These are phyloP conservation scores for Zymoseptoria brevis DNA, from an alignment of 2,329 filamentous ascomycete genomes.

Conservation along the genomic window DNA sequence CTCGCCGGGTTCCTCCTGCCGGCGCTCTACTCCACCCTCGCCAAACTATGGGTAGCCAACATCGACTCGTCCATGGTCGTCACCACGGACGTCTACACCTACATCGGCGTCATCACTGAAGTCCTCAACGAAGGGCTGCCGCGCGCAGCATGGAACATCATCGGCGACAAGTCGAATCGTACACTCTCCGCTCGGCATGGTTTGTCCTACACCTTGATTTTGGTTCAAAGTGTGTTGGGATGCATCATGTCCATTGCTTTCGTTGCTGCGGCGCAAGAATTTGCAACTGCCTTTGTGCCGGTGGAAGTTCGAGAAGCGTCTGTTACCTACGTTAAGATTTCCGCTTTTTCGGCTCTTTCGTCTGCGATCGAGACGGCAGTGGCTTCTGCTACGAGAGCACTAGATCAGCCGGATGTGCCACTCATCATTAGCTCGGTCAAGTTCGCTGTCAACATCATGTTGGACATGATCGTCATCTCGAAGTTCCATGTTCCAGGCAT, in stretches of 20 bases:
- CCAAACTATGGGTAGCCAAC: constrained; percentile 63
- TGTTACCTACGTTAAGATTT: constrained; percentile 57
- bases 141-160: constrained; percentile 59
- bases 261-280: constrained; percentile 44
- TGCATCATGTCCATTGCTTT: constrained; percentile 54
- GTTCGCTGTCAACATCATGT: constrained; percentile 57
- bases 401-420: constrained; percentile 63
- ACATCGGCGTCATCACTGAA: constrained; percentile 59
- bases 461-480: constrained; percentile 60
- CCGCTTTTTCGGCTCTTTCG: constrained; percentile 54
- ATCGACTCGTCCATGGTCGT: constrained; percentile 57
- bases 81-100: constrained; percentile 60
- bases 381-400: constrained; percentile 51
- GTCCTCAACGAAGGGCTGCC: constrained; percentile 67
- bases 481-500: constrained; percentile 52
- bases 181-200: constrained; percentile 44
- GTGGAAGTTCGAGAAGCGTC: constrained; percentile 48
- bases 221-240: constrained; percentile 49
- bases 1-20: constrained; percentile 55
- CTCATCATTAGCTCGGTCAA: constrained; percentile 57
- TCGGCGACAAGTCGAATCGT: constrained; percentile 55
- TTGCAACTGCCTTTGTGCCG: constrained; percentile 58
- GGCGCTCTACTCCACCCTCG: constrained; percentile 58
- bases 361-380: constrained; percentile 58
- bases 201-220: constrained; percentile 53